phyloP scores from a whole-genome alignment of 2,329 filamentous ascomycete species.

The Ceratocystiopsis sp. region DNA sequence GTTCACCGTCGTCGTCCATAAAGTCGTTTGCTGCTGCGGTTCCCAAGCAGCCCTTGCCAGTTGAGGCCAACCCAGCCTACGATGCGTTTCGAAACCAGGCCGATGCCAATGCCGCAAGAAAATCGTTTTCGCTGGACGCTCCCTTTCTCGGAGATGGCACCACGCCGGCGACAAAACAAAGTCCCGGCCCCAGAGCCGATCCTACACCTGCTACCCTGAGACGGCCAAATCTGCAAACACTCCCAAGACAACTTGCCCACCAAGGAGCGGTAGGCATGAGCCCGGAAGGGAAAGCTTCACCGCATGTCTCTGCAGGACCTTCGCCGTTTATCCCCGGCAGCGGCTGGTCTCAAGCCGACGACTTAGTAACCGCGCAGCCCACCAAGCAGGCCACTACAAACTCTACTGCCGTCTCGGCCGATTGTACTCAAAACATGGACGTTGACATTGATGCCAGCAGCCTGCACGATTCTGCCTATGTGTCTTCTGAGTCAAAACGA shows the following conservation, averaged over 20 bases:
- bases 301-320: too few relatives aligned
- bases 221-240: too few relatives aligned
- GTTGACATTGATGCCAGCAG: conserved; percentile 27
- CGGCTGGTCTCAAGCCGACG: too few relatives aligned
- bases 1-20: conserved; percentile 48
- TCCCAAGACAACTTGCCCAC: too few relatives aligned
- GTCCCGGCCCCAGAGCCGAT: too few relatives aligned
- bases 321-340: too few relatives aligned
- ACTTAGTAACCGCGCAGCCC: conserved; percentile 5
- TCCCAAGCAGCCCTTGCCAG: conserved; percentile 45
- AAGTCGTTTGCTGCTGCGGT: conserved; percentile 52
- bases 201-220: too few relatives aligned
- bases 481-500: conserved; percentile 35
- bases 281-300: too few relatives aligned
- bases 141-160: conserved; percentile 15
- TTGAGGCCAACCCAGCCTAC: conserved; percentile 67
- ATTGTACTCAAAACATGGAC: conserved; percentile 18
- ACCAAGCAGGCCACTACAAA: too few relatives aligned
- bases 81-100: conserved; percentile 60
- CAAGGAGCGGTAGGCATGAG: too few relatives aligned
- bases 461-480: conserved; percentile 35
- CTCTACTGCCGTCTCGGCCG: too few relatives aligned
- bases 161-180: not conserved
- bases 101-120: conserved; percentile 35
- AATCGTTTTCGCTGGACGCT: conserved; percentile 30